These are phyloP conservation scores for Austroboletus novae-zelandiae DNA, from an alignment of 1,284 basidiomycete genomes.

Conservation along the genomic window DNA sequence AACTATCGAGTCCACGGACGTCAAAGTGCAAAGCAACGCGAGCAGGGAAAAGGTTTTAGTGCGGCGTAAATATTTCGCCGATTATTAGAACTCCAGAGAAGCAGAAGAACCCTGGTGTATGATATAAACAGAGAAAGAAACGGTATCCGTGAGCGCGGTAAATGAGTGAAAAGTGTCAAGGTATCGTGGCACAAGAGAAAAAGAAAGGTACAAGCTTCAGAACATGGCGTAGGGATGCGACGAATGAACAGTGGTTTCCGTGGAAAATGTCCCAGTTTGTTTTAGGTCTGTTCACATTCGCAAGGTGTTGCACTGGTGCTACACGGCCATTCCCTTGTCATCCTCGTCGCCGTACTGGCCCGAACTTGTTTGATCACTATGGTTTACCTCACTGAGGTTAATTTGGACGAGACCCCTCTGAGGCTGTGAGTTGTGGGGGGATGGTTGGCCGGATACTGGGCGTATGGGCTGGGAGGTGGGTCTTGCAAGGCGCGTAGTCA, in stretches of 20 bases:
- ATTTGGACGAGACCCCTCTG: conserved; percentile 15
- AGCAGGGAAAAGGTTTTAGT: neutral
- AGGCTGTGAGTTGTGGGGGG: neutral
- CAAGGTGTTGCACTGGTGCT: neutral
- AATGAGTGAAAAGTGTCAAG: neutral
- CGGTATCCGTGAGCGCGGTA: neutral
- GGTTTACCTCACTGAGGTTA: conserved; percentile 6
- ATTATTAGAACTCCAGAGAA: neutral
- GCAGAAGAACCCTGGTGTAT: neutral
- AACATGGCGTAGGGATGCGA: neutral
- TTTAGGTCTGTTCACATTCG: neutral
- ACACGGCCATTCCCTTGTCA: conserved; percentile 4
- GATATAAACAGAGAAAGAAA: no score
- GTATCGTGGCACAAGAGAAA: no score
- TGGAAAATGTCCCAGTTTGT: neutral
- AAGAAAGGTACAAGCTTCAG: no score
- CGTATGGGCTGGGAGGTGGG: conserved; percentile 12
- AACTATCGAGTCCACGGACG: neutral
- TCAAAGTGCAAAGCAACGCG: neutral
- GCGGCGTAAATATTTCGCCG: neutral
- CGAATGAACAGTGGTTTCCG: neutral
- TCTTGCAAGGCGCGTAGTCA: conserved; percentile 7
- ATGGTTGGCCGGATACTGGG: conserved; percentile 4
- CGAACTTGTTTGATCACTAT: conserved; percentile 1
- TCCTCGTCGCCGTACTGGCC: conserved; percentile 6